Evolutionary conservation across 73 alveolate genomes (phyloP).

Genomic region (Tetrahymena borealis): DNA sequence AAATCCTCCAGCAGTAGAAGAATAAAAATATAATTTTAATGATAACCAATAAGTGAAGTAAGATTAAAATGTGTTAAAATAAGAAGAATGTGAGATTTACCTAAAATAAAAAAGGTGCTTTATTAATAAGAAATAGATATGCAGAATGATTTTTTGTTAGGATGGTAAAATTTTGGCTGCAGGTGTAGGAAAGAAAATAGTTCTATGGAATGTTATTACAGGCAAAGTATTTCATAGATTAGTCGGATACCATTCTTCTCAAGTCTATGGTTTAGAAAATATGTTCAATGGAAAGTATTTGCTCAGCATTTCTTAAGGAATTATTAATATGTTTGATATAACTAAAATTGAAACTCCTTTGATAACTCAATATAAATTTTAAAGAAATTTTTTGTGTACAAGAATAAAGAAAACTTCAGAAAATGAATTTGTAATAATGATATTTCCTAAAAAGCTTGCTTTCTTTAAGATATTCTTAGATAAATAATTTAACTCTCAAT

Average conservation of each 20-base stretch:
- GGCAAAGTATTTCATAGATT: not conserved
- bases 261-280: not conserved
- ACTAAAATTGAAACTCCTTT: not conserved
- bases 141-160: not conserved
- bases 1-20: too few relatives aligned
- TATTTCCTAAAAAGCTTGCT: not conserved
- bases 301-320: not conserved
- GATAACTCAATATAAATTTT: not conserved
- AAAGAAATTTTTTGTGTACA: not conserved
- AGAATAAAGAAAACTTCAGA: not conserved
- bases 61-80: too few relatives aligned
- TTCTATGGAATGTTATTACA: not conserved
- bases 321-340: not conserved
- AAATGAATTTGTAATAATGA: not conserved
- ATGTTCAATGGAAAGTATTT: not conserved
- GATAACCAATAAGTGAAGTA: too few relatives aligned
- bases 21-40: too few relatives aligned
- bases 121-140: not conserved
- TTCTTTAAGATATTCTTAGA: not conserved
- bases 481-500: not conserved
- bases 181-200: not conserved
- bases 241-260: not conserved
- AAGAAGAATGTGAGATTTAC: not conserved
- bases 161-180: not conserved
- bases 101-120: not conserved